Evolutionary conservation across 257 asterid species (phyloP), one percentile per base, ranked within the genome.

Genomic region (Nicotiana tabacum): DNA sequence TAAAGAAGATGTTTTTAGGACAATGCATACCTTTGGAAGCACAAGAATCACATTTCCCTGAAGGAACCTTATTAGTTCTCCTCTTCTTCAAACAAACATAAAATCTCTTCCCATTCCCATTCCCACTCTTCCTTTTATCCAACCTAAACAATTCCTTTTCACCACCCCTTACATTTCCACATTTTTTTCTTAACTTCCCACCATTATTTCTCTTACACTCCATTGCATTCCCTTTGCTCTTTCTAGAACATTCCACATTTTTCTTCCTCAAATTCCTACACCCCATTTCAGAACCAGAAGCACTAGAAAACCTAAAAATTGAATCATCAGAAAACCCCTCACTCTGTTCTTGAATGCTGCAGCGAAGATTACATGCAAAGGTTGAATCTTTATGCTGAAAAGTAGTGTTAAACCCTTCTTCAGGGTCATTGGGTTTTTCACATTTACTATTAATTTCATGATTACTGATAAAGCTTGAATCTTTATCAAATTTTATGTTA

Each of bases 61-160:
- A 66, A 60, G 85, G 78, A 87, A 80, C 66, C 84, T 88, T 91
- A 83, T 91, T 91, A 55, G 87, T 91, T 89, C 90, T 91, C 90
- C 97, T 91, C 90, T 89, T 93, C 90, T 93, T 93, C 78, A 88
- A 84, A 83, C 92, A 88, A 84, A 92, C 86, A 68, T 86, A 86
- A n/a, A 88, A 48, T 79, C 83, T 92, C 82, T 85, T 92, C 64
- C 88, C 90, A 55, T 85, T 87, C 48, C 39, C 43, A 37, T 37
- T 37, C 1, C 43, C 43, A 37, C 27, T 86, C 87, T 58, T 86
- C 32, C 82, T 85, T 84, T 88, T 90, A 83, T 86, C 87, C 78
- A 85, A 86, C 55, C 66, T 88, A 85, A 84, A 35, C 62, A 83
- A 87, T 24, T 81, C 85, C 78, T 82, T 84, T 78, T 84, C 88